Conservation (phyloP, 305 asterid genomes). For the Ajuga reptans region DNA sequence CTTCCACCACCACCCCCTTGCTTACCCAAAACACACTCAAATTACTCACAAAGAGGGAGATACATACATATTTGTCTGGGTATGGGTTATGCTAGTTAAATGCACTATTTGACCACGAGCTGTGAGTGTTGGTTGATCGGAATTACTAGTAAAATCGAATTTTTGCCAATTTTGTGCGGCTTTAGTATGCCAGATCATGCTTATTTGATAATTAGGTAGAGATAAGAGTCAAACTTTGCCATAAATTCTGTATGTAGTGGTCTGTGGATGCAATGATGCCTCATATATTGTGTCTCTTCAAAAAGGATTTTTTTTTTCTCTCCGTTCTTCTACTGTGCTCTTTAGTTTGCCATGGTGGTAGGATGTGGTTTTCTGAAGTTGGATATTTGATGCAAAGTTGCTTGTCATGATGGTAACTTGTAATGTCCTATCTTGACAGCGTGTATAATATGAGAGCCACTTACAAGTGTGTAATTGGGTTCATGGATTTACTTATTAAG, state of each 20-base stretch:
- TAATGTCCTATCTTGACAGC: neutral
- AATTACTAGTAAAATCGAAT: neutral
- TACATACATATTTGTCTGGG: neutral
- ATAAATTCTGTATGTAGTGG: neutral
- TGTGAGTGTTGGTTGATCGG: neutral
- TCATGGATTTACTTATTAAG: neutral
- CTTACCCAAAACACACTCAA: neutral
- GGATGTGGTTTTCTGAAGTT: conserved; percentile 3
- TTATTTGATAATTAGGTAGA: neutral
- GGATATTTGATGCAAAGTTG: conserved; percentile 10
- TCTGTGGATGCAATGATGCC: conserved; percentile 3
- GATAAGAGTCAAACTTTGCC: neutral
- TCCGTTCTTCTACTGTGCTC: neutral
- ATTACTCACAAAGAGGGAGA: neutral
- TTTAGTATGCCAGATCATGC: neutral
- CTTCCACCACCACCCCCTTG: neutral
- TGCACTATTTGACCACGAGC: conserved; percentile 7
- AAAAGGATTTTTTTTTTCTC: neutral
- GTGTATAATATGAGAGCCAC: neutral
- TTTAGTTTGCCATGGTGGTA: neutral
- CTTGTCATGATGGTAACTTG: neutral
- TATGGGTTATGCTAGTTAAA: neutral
- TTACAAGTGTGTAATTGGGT: neutral
- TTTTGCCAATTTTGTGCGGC: neutral
- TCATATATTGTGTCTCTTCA: neutral